Evolutionary conservation across 1,139 yeast genomes (phyloP), one percentile per base, ranked within the genome.

Genomic region (Yamadazyma atmosphaerica): DNA sequence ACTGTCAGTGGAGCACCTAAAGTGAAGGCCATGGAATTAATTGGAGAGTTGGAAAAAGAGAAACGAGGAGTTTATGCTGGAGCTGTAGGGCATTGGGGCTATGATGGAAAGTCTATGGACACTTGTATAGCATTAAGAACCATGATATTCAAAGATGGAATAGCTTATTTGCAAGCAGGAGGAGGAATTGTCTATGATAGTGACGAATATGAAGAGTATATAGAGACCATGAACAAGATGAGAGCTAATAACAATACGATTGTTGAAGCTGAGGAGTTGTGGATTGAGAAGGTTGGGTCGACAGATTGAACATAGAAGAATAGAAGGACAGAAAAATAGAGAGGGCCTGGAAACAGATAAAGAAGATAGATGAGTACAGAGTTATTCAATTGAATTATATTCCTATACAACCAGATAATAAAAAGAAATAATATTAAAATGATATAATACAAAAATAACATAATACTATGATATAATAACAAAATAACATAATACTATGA

Each of bases 61-160:
- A 87, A 89, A 56, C 77, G 98, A 56, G 98, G 98, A 32, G 90
- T 90, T 11, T 92, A 92, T 58, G 98, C 98, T 1, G 98, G 98
- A 46, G 98, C 98, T 1, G 97, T 92, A n/a, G 98, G 98, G 9
- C 86, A 86, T 60, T 92, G 97, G 96, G 90, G 96, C 1, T 92
- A 89, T 58, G 96, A 88, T 55, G 88, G 94, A 13, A 81, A 79
- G 52, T 77, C 89, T 19, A 92, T 92, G 98, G 95, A 92, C 58
- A 92, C 98, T 1, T 92, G 98, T 65, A 92, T 92, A 58, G 98
- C 98, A 0, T 72, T 92, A 51, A 79, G 98, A 65, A 92, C 98
- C 1, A 92, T 92, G 98, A 92, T 92, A 30, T 86, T 78, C 56
- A 92, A 92, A 58, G 88, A 90, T 51, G 94, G 94, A 14, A 72